These are phyloP conservation scores for Chrysopogon serrulatus DNA, from an alignment of 176 grass and related monocot species.

Conservation along the genomic window DNA sequence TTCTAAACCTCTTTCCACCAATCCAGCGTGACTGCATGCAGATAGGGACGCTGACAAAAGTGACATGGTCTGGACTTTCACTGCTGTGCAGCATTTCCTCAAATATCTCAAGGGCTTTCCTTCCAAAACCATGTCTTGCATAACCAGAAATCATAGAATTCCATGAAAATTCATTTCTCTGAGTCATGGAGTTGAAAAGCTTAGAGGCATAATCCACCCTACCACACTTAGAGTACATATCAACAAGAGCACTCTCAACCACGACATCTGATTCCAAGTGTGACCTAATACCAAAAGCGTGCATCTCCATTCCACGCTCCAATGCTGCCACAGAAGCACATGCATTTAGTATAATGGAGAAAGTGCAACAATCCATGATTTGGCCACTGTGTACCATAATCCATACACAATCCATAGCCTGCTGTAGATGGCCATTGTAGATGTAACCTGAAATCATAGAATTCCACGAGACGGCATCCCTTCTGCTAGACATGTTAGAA, in stretches of 20 bases:
- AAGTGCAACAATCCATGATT: constrained; percentile 64
- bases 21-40: constrained; percentile 87
- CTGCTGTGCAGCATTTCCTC: constrained; percentile 54
- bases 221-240: constrained; percentile 90
- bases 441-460: constrained; percentile 83
- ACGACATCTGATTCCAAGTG: constrained; percentile 60
- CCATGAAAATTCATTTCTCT: constrained; percentile 75
- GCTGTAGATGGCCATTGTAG: constrained; percentile 65
- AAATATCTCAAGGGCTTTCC: constrained; percentile 68
- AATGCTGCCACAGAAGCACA: constrained; percentile 69
- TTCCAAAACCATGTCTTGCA: constrained; percentile 65
- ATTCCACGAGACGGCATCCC: constrained; percentile 75
- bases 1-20: constrained; percentile 67
- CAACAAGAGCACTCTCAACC: constrained; percentile 70
- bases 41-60: constrained; percentile 68
- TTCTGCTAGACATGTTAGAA: constrained; percentile 54
- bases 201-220: constrained; percentile 79
- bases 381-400: constrained; percentile 63
- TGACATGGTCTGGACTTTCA: constrained; percentile 61
- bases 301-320: constrained; percentile 75
- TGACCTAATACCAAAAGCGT: constrained; percentile 70
- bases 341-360: constrained; percentile 71
- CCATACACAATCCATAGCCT: constrained; percentile 76
- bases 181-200: constrained; percentile 60
- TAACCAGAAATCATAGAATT: constrained; percentile 94